phyloP scores from a whole-genome alignment of 768 basidiomycete species.

The Mycena rosella region DNA sequence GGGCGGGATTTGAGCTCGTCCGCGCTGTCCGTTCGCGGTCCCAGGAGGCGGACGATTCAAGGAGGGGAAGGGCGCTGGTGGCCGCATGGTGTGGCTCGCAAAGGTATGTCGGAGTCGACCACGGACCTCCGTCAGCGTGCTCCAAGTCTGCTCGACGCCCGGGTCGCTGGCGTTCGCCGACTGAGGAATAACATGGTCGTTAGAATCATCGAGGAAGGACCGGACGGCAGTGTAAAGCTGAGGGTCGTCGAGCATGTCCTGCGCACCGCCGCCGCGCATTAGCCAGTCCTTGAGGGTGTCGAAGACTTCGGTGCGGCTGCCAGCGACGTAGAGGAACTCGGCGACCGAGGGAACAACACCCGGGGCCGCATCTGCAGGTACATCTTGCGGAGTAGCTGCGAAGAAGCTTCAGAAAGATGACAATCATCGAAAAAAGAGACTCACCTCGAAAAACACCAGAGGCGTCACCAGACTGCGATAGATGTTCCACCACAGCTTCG shows the following conservation, averaged over 20 bases:
- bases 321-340: slow-evolving; percentile 64
- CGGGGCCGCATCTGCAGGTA: slow-evolving; percentile 67
- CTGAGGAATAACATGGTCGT: slow-evolving; percentile 66
- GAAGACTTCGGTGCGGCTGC: slow-evolving; percentile 71
- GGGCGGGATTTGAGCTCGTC: slow-evolving; percentile 52
- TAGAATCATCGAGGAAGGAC: slow-evolving; percentile 68
- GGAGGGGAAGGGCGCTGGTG: slow-evolving; percentile 52
- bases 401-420: slow-evolving; percentile 16
- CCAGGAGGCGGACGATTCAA: slow-evolving; percentile 38
- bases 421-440: slow-evolving; percentile 33
- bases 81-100: slow-evolving; percentile 70
- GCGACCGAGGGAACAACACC: slow-evolving; percentile 56
- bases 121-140: slow-evolving; percentile 57
- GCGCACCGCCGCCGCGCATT: slow-evolving; percentile 77
- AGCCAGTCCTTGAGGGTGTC: slow-evolving; percentile 81
- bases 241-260: slow-evolving; percentile 81
- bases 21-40: slow-evolving; percentile 39
- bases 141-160: slow-evolving; percentile 62
- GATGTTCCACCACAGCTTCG: slow-evolving; percentile 84
- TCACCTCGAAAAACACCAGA: slow-evolving; percentile 86
- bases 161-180: slow-evolving; percentile 55
- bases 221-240: slow-evolving; percentile 71
- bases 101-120: slow-evolving; percentile 60
- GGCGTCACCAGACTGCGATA: slow-evolving; percentile 88
- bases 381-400: slow-evolving; percentile 80